A percentile compares a stretch with the other conserved stretches of the same genome.
phyloP scores from a whole-genome alignment of 371 early-diverging fungal genomes.

The Rhizopus arrhizus region DNA sequence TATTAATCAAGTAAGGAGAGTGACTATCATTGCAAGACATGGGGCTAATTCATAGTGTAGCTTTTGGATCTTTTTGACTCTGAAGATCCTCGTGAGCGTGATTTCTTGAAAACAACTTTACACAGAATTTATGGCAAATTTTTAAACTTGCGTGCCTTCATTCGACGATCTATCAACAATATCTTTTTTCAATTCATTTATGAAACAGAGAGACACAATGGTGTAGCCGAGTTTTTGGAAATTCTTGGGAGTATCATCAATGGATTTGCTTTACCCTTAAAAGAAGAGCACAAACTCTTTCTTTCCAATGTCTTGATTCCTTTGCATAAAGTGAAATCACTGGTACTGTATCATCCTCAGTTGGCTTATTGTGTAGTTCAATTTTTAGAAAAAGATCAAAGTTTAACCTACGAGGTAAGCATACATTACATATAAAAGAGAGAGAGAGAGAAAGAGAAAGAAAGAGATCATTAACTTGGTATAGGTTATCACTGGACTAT shows the following conservation, averaged over 20 bases:
- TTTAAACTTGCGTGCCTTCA: constrained; percentile 91
- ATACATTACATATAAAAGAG: neutral
- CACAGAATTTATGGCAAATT: constrained; percentile 97
- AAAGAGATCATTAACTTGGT: neutral
- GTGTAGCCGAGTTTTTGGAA: constrained; percentile 93
- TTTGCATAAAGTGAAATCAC: constrained; percentile 88
- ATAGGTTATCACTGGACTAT: constrained; percentile 81
- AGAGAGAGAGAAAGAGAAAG: neutral
- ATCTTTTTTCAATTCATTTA: constrained; percentile 95
- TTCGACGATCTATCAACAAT: constrained; percentile 93
- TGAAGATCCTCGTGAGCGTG: constrained; percentile 96
- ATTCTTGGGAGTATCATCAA: constrained; percentile 97
- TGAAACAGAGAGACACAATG: constrained; percentile 92
- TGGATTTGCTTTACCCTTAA: constrained; percentile 93
- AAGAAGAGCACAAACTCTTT: constrained; percentile 95
- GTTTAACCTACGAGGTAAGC: constrained; percentile 80
- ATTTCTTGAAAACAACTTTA: constrained; percentile 92
- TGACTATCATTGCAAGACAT: neutral
- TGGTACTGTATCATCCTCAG: constrained; percentile 92
- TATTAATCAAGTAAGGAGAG: constrained; percentile 69
- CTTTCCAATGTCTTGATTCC: constrained; percentile 87
- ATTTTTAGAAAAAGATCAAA: constrained; percentile 92
- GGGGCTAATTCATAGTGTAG: constrained; percentile 37
- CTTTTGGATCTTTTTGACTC: constrained; percentile 91
- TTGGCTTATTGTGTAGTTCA: constrained; percentile 95